Evolutionary conservation across 2,329 filamentous ascomycete species (phyloP), one percentile per base, ranked within the genome.

Genomic region (Exophiala mesophila): DNA sequence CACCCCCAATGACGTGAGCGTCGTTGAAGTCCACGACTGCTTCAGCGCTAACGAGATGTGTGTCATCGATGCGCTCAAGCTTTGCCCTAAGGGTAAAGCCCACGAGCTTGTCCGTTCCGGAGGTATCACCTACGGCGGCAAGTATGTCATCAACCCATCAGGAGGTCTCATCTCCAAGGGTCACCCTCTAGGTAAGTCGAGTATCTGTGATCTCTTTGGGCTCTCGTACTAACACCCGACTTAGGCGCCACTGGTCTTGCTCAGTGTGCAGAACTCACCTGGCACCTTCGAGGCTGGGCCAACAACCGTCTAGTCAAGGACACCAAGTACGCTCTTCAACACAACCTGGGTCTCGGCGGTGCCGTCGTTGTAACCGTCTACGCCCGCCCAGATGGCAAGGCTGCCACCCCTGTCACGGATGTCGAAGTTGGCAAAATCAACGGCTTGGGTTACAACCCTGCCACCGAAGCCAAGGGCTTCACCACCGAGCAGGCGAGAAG

Each of bases 31-130:
- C 47, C 92, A 97, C 67, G 92, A 97, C 70, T 97, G 92, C 71
- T 97, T 97, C 76, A 88, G 82, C 13, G 82, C 90, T 18, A 97
- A 97, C 63, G 87, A 97, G 72, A 85, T 97, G 83, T 77, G 92
- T 38, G 82, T 81, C 2, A 81, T 97, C 37, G 90, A 97, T 61
- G 87, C 87, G 0, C 75, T 97, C 1, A 88, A 88, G 1, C 75
- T 97, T 8, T 78, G 74, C 29, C 80, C 80, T 45, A 78, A 76
- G 10, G 90, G 90, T 12, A 90, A 88, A 64, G 92, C 90, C 0
- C 89, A 96, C 63, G 88, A 96, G 66, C 80, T 96, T 65, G 88
- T 97, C 17, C 80, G 88, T 30, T 68, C 67, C 7, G 89, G 89
- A 19, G 88, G 89, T 58, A 95, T 97, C 60, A 97, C 90, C 1